These are phyloP conservation scores for Aspergillus hiratsukae DNA, from an alignment of 2,329 filamentous ascomycete genomes.

Conservation along the genomic window DNA sequence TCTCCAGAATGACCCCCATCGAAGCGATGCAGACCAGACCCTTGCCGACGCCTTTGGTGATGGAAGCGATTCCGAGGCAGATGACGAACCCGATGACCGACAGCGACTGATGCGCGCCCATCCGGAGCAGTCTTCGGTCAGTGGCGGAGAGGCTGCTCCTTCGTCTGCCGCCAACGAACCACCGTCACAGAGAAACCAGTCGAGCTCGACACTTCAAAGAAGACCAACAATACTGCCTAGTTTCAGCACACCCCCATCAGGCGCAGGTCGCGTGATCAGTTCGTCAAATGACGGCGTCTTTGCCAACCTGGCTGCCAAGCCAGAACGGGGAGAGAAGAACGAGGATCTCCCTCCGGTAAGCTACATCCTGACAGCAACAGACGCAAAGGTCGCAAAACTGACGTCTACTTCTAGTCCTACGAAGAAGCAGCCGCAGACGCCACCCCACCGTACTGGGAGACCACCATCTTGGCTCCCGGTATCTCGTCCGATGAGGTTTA, in stretches of 20 bases:
- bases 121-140: constrained; percentile 23
- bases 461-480: constrained; percentile 90
- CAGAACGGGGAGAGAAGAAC: constrained; percentile 71
- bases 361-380: constrained; percentile 36
- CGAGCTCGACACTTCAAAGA: constrained; percentile 35
- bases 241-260: constrained; percentile 40
- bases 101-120: constrained; percentile 77
- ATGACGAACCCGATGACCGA: constrained; percentile 71
- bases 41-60: constrained; percentile 90
- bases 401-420: constrained; percentile 63
- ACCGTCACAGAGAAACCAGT: constrained; percentile 11
- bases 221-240: constrained; percentile 52
- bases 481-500: constrained; percentile 93
- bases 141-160: constrained; percentile 28
- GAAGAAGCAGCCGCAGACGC: constrained; percentile 97
- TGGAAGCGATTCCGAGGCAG: constrained; percentile 66
- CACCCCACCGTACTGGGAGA: constrained; percentile 98
- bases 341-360: constrained; percentile 92
- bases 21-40: constrained; percentile 65
- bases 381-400: neutral
- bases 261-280: constrained; percentile 55
- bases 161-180: constrained; percentile 22
- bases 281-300: constrained; percentile 92
- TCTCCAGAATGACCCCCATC: constrained; percentile 50
- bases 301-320: constrained; percentile 88